A percentile compares a stretch with the other conserved stretches of the same genome.
These are phyloP conservation scores for Boechera stricta DNA, from an alignment of 345 rosid species.

Conservation along the genomic window DNA sequence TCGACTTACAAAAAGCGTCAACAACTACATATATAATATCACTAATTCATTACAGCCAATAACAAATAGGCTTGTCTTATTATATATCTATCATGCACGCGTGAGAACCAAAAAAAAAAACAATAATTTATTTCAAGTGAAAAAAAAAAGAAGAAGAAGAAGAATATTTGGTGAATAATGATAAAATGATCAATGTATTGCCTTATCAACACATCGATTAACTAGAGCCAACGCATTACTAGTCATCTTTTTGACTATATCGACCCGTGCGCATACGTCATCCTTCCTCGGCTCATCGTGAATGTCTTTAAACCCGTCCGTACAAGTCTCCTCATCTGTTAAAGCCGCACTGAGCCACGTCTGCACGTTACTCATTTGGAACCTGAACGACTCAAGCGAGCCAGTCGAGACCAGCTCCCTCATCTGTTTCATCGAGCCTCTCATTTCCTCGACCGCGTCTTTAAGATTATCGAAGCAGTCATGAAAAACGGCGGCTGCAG, in stretches of 20 bases:
- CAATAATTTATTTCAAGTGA: slow-evolving; percentile 14
- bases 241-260: slow-evolving; percentile 65
- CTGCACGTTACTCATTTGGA: slow-evolving; percentile 86
- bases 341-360: slow-evolving; percentile 97
- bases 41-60: slow-evolving; percentile 34
- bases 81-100: slow-evolving; percentile 41
- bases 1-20: slow-evolving; percentile 25
- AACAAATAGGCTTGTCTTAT: slow-evolving; percentile 33
- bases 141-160: background rate
- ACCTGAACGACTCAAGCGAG: slow-evolving; percentile 58
- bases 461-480: slow-evolving; percentile 85
- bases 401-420: slow-evolving; percentile 48
- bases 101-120: slow-evolving; percentile 26
- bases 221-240: slow-evolving; percentile 80
- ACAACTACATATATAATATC: slow-evolving; percentile 1
- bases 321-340: slow-evolving; percentile 89
- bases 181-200: slow-evolving; percentile 36
- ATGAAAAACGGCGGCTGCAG: slow-evolving; percentile 61
- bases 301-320: slow-evolving; percentile 77
- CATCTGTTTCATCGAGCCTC: slow-evolving; percentile 87
- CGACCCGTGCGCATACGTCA: slow-evolving; percentile 58
- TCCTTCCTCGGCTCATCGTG: slow-evolving; percentile 56
- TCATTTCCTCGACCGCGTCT: slow-evolving; percentile 86
- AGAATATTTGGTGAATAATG: slow-evolving; percentile 10
- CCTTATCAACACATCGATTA: slow-evolving; percentile 65